Evolutionary conservation across 495 filamentous ascomycete species (phyloP), one percentile per base, ranked within the genome.

Genomic region (Copromyces sp.): DNA sequence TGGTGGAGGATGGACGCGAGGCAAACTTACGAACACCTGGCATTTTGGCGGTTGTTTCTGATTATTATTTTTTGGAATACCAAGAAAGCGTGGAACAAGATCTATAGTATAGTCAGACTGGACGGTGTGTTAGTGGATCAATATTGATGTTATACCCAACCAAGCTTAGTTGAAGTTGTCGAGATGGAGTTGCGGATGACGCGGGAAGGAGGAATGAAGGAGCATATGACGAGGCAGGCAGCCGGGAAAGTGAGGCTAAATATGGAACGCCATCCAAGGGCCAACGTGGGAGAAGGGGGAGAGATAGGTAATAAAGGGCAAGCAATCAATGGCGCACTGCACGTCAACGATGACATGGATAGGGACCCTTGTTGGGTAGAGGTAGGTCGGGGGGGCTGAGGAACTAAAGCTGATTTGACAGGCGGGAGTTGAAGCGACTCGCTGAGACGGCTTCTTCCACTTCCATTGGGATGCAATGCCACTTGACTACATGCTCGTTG

Each of bases 21-120:
- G 29, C 53, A 65, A 17, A 65, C 74, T 73, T 75, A 75, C 74
- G 74, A 71, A 75, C 68, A 37, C 74, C 74, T 41, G 74, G 74
- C 74, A 75, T 75, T 32, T 24, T 75, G 71, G 29, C 59, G 74
- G 44, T 75, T 74, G 65, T 9, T 70, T 61, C 16, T 32, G 9
- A 59, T 39, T 24, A 24, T 24, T 24, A 59, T 7, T 4, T 65
- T 35, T 6, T 37, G 53, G 12, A 9, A 4, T 5, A 35, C 53
- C 53, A 61, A 61, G 12, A 61, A 61, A 35, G 7, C 3, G 29
- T 6, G 53, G 53, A 61, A 17, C 14, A 8, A 61, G 53, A 65
- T 32, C 7, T 65, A 65, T 16, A 17, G 6, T 65, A 37, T 65
- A 35, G 2, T 65, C 53, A 65, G 32, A 9, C 53, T 61, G 53